Evolutionary conservation across 306 rosid genomes (phyloP), one percentile per base, ranked within the genome.

Genomic region (Purshia tridentata): DNA sequence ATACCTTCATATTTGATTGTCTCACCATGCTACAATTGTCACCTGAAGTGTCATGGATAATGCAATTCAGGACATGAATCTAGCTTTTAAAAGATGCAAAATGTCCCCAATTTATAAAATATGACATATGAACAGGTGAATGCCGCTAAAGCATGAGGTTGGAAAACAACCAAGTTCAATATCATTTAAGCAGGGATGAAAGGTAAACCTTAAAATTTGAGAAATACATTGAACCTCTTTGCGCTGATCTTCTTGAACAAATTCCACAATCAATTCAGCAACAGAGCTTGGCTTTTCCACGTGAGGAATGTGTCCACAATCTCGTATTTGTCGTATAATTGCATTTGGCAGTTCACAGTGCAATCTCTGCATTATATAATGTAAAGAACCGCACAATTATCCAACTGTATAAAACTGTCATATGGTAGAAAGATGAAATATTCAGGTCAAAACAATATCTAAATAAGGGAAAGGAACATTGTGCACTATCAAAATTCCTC

Each of bases 241-340:
- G 72, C 49, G 58, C 72, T 77, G 62, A 53, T 85, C 84, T 66
- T 67, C 81, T 61, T 74, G 82, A 81, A 83, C 77, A 86, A 91
- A 89, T 59, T 88, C 94, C 68, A 59, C 62, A 50, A 89, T 86
- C 80, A 94, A 63, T 80, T 88, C 83, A 19, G 83, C 82, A 46
- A 85, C 89, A 37, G 72, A 71, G 74, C 75, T 85, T 39, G 99
- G 97, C 83, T 74, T 91, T 73, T 94, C 95, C 19, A 89, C 89
- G 72, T 90, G 96, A 78, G 98, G 97, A 79, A 94, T 53, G 75
- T 94, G 97, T n/a, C 97, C 96, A 15, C 99, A 94, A 29, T 86
- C 68, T 40, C 93, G 83, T 81, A 91, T 85, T 83, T 84, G 96
- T 64, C 88, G 90, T 71, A 91, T 22, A 45, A 77, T 59, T 65